These are phyloP conservation scores for Fragaria vesca DNA, from an alignment of 306 rosid species.

Conservation along the genomic window DNA sequence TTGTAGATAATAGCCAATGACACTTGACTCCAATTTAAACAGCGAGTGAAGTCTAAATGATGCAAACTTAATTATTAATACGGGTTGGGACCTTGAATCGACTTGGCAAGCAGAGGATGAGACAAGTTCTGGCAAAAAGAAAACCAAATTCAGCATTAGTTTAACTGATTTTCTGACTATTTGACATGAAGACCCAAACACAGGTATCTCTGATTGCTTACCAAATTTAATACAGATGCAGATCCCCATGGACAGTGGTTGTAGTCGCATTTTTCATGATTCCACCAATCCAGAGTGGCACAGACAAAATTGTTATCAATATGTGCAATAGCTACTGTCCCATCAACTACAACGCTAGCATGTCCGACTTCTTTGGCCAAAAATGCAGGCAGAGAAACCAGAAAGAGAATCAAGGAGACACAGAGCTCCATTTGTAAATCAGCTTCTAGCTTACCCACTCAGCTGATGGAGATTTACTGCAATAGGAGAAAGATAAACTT, in stretches of 20 bases:
- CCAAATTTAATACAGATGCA: constrained; percentile 70
- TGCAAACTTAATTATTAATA: constrained; percentile 5
- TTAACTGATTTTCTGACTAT: constrained; percentile 17
- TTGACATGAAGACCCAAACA: background rate
- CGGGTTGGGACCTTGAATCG: constrained; percentile 61
- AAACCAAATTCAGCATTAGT: constrained; percentile 32
- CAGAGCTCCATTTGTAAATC: constrained; percentile 54
- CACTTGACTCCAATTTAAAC: background rate
- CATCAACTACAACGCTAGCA: constrained; percentile 54
- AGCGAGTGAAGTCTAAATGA: background rate
- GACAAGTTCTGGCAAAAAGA: constrained; percentile 74
- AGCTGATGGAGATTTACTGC: constrained; percentile 38
- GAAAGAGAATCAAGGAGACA: constrained; percentile 46
- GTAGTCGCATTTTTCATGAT: constrained; percentile 82
- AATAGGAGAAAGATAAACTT: constrained; percentile 9
- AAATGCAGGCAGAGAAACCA: constrained; percentile 45
- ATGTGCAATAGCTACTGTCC: constrained; percentile 48
- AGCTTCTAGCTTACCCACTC: constrained; percentile 26
- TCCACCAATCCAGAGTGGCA: constrained; percentile 99
- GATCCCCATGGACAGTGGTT: constrained; percentile 84
- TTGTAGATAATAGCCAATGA: background rate
- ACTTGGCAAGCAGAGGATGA: constrained; percentile 70
- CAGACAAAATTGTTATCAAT: constrained; percentile 75
- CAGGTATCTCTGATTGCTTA: constrained; percentile 30
- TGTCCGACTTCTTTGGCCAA: constrained; percentile 44